Percentiles rank a stretch among this genome's conserved stretches.
Evolutionary conservation across 345 rosid species (phyloP).

Genomic region (Turritis glabra): DNA sequence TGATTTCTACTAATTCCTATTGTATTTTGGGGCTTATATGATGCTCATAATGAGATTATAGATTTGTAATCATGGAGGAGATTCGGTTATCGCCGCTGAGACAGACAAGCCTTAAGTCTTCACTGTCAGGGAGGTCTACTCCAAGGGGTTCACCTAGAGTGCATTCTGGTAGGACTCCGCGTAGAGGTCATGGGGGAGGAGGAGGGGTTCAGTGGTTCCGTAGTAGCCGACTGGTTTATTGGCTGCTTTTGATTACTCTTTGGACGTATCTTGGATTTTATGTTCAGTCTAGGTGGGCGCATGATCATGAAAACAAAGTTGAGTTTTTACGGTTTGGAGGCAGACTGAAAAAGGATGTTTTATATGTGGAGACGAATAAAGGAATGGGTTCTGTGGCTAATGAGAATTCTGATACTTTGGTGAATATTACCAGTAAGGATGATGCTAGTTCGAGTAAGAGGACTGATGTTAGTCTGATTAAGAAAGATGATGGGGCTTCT

Average conservation of each 20-base stretch:
- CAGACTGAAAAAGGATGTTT: conserved; percentile 36
- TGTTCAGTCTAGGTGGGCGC: conserved; percentile 98
- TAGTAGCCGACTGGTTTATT: conserved; percentile 67
- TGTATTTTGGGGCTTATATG: background rate
- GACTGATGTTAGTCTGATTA: conserved; percentile 51
- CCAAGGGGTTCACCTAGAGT: conserved; percentile 73
- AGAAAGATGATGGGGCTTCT: conserved; percentile 48
- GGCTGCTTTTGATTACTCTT: conserved; percentile 92
- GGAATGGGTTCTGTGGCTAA: conserved; percentile 51
- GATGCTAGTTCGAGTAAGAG: conserved; percentile 41
- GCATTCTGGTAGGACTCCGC: conserved; percentile 72
- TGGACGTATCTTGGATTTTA: conserved; percentile 96
- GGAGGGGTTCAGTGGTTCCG: conserved; percentile 66
- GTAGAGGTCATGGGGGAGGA: conserved; percentile 55
- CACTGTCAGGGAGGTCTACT: conserved; percentile 73
- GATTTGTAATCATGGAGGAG: conserved; percentile 60
- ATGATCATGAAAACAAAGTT: conserved; percentile 64
- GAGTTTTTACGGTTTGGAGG: conserved; percentile 71
- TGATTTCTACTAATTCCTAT: background rate
- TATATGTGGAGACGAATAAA: conserved; percentile 34
- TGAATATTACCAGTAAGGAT: conserved; percentile 38
- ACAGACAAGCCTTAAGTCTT: conserved; percentile 59
- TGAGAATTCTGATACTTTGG: conserved; percentile 45
- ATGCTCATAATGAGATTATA: background rate
- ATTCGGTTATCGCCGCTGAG: conserved; percentile 57